Conservation (phyloP, 441 rosid species). For the Jatropha multifida region DNA sequence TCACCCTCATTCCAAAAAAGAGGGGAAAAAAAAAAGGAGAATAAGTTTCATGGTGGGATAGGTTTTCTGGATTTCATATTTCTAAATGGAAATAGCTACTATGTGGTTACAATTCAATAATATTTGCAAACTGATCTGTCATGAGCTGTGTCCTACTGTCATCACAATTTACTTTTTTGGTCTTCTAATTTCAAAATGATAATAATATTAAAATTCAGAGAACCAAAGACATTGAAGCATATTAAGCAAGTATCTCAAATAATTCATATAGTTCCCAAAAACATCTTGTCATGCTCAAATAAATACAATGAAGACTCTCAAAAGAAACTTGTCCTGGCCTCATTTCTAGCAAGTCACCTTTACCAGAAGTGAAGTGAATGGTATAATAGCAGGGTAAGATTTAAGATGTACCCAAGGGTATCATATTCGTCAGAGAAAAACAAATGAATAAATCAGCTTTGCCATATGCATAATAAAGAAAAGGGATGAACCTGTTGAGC, state of each 20-base stretch:
- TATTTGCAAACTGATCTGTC: not conserved
- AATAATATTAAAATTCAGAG: not conserved
- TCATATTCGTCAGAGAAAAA: slow-evolving; percentile 9
- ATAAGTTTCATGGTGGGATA: not conserved
- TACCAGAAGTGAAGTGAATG: not conserved
- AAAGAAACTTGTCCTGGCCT: not conserved
- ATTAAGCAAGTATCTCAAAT: not conserved
- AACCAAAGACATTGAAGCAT: not conserved
- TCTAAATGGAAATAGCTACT: slow-evolving; percentile 13
- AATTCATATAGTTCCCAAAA: not conserved
- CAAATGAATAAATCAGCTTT: not conserved
- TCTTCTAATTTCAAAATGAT: not conserved
- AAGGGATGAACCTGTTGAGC: slow-evolving; percentile 70
- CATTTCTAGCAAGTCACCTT: not conserved
- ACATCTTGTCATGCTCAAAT: not conserved
- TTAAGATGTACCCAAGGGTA: not conserved
- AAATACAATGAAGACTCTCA: not conserved
- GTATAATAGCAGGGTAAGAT: not conserved
- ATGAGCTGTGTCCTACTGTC: slow-evolving; percentile 6
- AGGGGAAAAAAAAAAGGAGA: too few species aligned
- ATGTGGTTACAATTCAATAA: not conserved
- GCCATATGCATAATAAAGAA: slow-evolving; percentile 11
- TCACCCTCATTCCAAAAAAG: too few species aligned
- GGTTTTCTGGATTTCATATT: not conserved
- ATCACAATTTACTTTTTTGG: not conserved